A percentile compares a stretch with the other conserved stretches of the same genome.
Conservation (phyloP, 352 stramenopile genomes). For the Phytophthora multivora region DNA sequence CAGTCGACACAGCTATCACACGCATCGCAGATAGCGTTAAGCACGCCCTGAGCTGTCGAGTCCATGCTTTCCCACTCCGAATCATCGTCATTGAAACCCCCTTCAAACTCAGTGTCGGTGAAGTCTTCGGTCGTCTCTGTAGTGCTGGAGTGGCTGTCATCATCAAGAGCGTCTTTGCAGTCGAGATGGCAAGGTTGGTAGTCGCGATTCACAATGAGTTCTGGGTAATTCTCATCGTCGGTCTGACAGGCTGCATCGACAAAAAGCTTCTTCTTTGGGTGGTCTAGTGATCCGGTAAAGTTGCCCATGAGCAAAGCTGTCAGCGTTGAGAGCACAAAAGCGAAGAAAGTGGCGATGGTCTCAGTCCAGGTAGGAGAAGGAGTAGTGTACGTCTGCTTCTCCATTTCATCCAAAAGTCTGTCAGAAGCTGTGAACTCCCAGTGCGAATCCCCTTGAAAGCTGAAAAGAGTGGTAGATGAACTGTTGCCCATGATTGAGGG, state of each 20-base stretch:
- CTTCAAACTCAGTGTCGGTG: constrained; percentile 35
- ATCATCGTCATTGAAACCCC: constrained; percentile 29
- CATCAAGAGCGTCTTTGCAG: constrained; percentile 13
- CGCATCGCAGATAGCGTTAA: constrained; percentile 10
- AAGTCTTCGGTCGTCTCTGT: constrained; percentile 57
- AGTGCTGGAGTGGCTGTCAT: constrained; percentile 47
- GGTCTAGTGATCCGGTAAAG: constrained; percentile 11
- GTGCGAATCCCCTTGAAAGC: neutral
- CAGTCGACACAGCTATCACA: constrained; percentile 30
- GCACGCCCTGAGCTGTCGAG: constrained; percentile 14
- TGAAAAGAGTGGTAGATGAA: constrained; percentile 37
- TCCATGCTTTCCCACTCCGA: constrained; percentile 24
- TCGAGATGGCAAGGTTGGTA: constrained; percentile 12
- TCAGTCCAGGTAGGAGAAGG: constrained; percentile 7
- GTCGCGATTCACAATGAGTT: constrained; percentile 11
- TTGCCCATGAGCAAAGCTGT: constrained; percentile 16
- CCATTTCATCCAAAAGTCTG: constrained; percentile 26
- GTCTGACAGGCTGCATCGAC: constrained; percentile 24
- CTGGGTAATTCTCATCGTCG: constrained; percentile 6
- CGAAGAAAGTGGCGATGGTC: constrained; percentile 4
- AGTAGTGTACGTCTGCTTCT: constrained; percentile 26
- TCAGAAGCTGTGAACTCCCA: constrained; percentile 23
- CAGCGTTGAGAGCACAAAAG: constrained; percentile 18
- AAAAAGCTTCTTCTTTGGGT: constrained; percentile 11
- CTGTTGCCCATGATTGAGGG: constrained; percentile 52